A percentile compares a stretch with the other conserved stretches of the same genome.
Evolutionary conservation across 179 eudicot species (phyloP).

Genomic region (Patellifolia procumbens): DNA sequence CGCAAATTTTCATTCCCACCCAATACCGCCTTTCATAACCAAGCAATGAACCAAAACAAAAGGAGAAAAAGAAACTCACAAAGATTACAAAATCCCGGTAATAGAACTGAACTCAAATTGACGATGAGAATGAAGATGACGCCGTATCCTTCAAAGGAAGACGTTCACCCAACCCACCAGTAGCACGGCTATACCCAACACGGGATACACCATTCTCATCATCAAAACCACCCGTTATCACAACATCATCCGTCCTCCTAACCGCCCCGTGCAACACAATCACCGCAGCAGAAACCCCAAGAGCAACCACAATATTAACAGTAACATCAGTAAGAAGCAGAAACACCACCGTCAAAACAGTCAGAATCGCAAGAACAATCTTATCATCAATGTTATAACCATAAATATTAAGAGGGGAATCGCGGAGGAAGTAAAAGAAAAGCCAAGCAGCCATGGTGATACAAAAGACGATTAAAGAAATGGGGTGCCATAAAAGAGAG

Average conservation of each 20-base stretch:
- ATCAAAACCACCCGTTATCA: background rate
- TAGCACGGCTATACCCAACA: background rate
- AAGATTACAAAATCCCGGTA: background rate
- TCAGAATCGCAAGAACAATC: constrained; percentile 34
- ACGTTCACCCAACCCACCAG: constrained; percentile 17
- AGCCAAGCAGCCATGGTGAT: constrained; percentile 52
- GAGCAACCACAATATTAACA: constrained; percentile 45
- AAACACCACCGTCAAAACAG: constrained; percentile 43
- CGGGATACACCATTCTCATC: background rate
- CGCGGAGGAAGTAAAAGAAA: constrained; percentile 59
- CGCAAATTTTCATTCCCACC: no score
- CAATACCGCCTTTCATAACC: no score
- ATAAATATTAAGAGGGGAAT: constrained; percentile 41
- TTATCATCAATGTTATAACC: constrained; percentile 47
- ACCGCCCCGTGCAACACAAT: constrained; percentile 45
- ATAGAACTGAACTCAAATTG: background rate
- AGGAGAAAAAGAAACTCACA: background rate
- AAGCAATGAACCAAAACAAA: background rate
- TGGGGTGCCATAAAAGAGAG: constrained; percentile 65
- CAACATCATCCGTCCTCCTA: constrained; percentile 38
- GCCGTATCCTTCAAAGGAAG: constrained; percentile 16
- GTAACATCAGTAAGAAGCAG: constrained; percentile 55
- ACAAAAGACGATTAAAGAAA: constrained; percentile 69
- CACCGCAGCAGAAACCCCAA: constrained; percentile 36
- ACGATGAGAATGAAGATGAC: constrained; percentile 8